A percentile compares a stretch with the other conserved stretches of the same genome.
These are phyloP conservation scores for Sugiyamaella mastotermitis DNA, from an alignment of 805 yeast genomes.

Conservation along the genomic window DNA sequence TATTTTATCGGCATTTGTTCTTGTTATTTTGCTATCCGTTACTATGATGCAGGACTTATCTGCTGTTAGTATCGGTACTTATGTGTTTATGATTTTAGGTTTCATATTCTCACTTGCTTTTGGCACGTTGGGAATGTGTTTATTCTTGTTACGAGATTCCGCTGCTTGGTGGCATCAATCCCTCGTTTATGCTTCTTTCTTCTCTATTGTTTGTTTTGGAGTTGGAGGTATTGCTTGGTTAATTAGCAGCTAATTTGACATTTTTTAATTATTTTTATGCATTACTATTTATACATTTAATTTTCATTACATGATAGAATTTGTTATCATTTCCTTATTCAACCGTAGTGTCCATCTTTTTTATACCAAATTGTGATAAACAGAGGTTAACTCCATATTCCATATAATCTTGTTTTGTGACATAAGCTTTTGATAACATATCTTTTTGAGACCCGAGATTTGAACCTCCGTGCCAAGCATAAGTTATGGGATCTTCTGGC, in stretches of 20 bases:
- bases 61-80: slow-evolving; percentile 23
- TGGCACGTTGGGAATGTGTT: slow-evolving; percentile 38
- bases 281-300: no score
- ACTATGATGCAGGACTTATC: slow-evolving; percentile 30
- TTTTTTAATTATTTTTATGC: neutral
- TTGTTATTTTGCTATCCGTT: slow-evolving; percentile 41
- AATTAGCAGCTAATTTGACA: slow-evolving; percentile 9
- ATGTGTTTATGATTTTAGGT: slow-evolving; percentile 35
- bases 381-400: slow-evolving; percentile 74
- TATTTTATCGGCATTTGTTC: slow-evolving; percentile 36
- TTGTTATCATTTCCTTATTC: no score
- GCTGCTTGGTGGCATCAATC: slow-evolving; percentile 38
- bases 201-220: slow-evolving; percentile 36
- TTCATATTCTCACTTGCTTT: slow-evolving; percentile 38
- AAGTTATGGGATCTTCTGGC: slow-evolving; percentile 36
- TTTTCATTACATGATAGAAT: no score
- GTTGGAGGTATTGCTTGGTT: slow-evolving; percentile 39
- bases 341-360: slow-evolving; percentile 15
- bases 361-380: slow-evolving; percentile 38
- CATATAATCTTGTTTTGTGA: slow-evolving; percentile 72
- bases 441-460: slow-evolving; percentile 34
- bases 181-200: slow-evolving; percentile 38
- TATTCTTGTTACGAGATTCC: slow-evolving; percentile 37
- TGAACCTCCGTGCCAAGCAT: slow-evolving; percentile 56
- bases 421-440: slow-evolving; percentile 43